Base-by-base conservation (phyloP, 805 yeast species). In the Sporopachydermia quercuum region DNA sequence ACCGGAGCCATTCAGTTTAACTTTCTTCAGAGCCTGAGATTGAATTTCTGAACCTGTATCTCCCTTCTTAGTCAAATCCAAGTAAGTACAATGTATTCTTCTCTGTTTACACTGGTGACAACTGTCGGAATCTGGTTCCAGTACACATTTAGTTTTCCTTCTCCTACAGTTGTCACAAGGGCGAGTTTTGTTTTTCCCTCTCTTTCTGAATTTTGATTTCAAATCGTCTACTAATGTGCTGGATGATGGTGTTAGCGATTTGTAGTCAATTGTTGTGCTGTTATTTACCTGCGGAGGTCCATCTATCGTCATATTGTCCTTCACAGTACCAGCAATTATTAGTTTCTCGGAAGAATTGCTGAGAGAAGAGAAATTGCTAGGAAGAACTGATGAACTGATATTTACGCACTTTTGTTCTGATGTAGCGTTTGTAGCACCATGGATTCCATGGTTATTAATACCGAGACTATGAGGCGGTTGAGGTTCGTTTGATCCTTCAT, bases 151-250 rank as follows among this genome's bases (percentile, higher is more conserved):
- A 16, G 80, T 78, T 52, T 82, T 83, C 37, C 87, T 66, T 42
- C 86, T 63, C 35, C 93, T 66, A 56, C 96, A 87, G 48, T 78
- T 84, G 52, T 83, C 94, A 53, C 96, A 86, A 1, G 93, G 89
- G 14, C 66, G 45, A 6, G 53, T 43, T 39, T 55, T 55, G 44
- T n/a, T 27, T 74, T 60, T 16, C 71, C 58, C 46, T 66, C 18
- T 13, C 17, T 16, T 4, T 16, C 30, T 19, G 46, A 30, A 43
- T 14, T 36, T 27, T 4, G 18, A 14, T 18, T 15, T 23, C 42
- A 18, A 16, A 37, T 40, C 16, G 41, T 19, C 15, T 14, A 18
- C 18, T 37, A 18, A 38, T 19, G 15, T 5, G 15, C 41, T 18
- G 19, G 37, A 39, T 33, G 48, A 43, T 13, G 41, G 35, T 19